Conservation (phyloP, 2,329 filamentous ascomycete species). For the Neurospora sp. region DNA sequence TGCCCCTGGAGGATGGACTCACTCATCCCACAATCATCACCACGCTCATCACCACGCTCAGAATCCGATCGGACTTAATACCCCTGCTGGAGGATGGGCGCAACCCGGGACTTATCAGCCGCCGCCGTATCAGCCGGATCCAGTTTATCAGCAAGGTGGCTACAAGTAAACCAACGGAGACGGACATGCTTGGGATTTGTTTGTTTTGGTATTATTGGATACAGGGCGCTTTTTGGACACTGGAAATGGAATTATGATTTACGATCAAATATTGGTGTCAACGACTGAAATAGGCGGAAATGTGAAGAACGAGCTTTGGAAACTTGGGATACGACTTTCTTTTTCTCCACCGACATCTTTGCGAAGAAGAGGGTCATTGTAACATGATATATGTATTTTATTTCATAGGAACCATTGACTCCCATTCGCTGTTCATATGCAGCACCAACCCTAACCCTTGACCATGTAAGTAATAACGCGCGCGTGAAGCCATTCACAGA, state of each 20-base stretch:
- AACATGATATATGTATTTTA: background rate
- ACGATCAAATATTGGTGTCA: background rate
- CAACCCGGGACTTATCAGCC: background rate
- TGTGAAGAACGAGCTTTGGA: background rate
- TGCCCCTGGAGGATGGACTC: background rate
- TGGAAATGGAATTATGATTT: too few species aligned
- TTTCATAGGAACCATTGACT: too few species aligned
- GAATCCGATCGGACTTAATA: background rate
- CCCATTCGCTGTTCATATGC: background rate
- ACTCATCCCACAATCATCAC: background rate
- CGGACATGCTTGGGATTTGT: background rate
- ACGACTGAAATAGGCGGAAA: background rate
- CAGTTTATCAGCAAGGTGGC: background rate
- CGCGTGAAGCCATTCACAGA: background rate
- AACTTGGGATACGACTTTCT: background rate
- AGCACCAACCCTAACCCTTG: background rate
- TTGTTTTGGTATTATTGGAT: background rate
- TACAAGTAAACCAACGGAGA: background rate
- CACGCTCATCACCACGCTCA: background rate
- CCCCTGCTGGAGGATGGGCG: background rate
- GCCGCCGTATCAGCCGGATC: background rate
- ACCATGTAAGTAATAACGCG: background rate
- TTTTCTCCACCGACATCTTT: background rate
- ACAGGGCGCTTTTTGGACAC: too few species aligned
- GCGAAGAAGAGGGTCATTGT: too few species aligned